Base-by-base conservation (phyloP, 2,329 filamentous ascomycete species). In the Aureobasidium mangrovei region DNA sequence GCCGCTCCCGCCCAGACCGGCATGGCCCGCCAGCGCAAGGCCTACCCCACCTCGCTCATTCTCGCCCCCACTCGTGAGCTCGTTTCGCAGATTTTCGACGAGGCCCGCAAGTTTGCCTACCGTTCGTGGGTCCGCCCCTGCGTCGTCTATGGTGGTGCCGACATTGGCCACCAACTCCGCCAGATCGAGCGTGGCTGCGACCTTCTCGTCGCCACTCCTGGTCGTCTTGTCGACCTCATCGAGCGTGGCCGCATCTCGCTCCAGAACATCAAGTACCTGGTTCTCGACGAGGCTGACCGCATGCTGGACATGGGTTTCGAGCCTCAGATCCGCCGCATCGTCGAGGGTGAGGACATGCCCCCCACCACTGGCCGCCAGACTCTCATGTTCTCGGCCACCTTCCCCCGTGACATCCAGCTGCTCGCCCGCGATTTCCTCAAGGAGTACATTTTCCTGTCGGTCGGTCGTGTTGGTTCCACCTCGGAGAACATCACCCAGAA, bases 281-380 rank as follows among this genome's bases (percentile, higher is more conserved):
- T 98, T 65, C 88, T 98, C 54, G 93, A 98, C 65, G 93, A 98
- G 82, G 93, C 93, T 72, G 93, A 98, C 78, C 93, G 93, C 72
- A 98, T 98, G 93, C 81, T 98, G 80, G 93, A 98, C 81, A 98
- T 98, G 93, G 93, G 93, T 93, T 98, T 98, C 80, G 93, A 98
- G 79, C 93, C 93, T 67, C 93, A 98, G 77, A 98, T 98, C 69
- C 91, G 93, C 67, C 88, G 91, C 66, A 97, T 98, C 67, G 93
- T 98, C 43, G 91, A 97, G 75, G 90, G 90, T 58, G 93, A 97
- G 76, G 93, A 98, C 66, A 98, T 98, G 93, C 93, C 93, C 56
- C 72, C 74, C 52, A 88, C 91, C 58, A 76, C 83, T 61, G 77
- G 80, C 64, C 91, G 93, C 68, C 93, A 98, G 76, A 98, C 93